Conservation (phyloP, 1,139 yeast species). For the Candida tetrigidarum region DNA sequence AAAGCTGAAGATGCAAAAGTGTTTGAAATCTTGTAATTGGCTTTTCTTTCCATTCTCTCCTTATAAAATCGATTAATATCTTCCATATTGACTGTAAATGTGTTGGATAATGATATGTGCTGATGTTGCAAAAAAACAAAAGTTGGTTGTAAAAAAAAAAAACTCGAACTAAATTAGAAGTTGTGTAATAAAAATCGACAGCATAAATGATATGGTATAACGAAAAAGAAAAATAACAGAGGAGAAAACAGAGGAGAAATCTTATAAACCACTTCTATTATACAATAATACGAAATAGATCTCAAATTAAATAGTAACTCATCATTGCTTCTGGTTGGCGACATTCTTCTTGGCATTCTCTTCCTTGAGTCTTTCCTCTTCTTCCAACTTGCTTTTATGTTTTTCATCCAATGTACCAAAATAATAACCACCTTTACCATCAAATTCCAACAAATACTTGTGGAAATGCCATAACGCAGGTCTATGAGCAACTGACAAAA, state of each 20-base stretch:
- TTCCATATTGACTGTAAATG: neutral
- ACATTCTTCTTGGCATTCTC: conserved; percentile 38
- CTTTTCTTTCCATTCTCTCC: conserved; percentile 8
- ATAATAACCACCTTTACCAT: conserved; percentile 77
- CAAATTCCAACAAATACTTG: conserved; percentile 78
- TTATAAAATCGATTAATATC: neutral
- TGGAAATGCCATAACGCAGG: conserved; percentile 95
- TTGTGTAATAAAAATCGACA: neutral
- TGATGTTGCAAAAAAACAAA: neutral
- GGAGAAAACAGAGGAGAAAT: too few species aligned
- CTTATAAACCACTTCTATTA: neutral
- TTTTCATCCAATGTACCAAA: conserved; percentile 74
- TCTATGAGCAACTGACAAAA: conserved; percentile 90
- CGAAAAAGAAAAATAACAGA: neutral
- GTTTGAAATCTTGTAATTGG: conserved; percentile 2
- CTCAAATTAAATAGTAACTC: neutral
- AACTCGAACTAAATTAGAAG: too few species aligned
- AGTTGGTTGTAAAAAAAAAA: neutral
- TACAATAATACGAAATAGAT: neutral
- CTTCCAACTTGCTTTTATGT: conserved; percentile 68
- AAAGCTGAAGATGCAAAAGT: neutral
- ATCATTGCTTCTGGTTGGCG: neutral
- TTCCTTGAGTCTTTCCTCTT: conserved; percentile 51
- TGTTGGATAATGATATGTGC: neutral
- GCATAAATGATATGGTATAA: conserved; percentile 2